Conservation (phyloP, 495 filamentous ascomycete species). For the Cetradonia linearis region DNA sequence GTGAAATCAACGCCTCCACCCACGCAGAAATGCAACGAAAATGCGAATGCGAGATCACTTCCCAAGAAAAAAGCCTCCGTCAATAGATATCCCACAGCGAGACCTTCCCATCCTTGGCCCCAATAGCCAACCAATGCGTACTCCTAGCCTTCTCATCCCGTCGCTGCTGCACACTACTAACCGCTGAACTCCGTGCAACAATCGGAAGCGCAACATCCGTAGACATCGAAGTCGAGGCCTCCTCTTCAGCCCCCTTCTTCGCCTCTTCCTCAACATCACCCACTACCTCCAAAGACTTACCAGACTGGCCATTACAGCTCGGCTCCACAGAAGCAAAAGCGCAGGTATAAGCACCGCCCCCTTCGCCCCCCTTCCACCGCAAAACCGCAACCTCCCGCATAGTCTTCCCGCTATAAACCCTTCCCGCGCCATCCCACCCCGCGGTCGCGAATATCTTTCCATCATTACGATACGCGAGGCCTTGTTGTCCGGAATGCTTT, state of each 20-base stretch:
- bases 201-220: not conserved
- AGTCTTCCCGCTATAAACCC: constrained; percentile 72
- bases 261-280: not conserved
- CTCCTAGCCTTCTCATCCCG: constrained; percentile 53
- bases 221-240: not conserved
- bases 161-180: constrained; percentile 44
- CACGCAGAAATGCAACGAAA: not conserved
- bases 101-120: constrained; percentile 92
- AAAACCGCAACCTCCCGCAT: constrained; percentile 86
- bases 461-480: constrained; percentile 65
- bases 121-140: constrained; percentile 82
- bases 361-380: constrained; percentile 75
- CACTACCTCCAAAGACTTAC: not conserved
- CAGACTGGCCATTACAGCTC: not conserved
- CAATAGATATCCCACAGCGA: constrained; percentile 94
- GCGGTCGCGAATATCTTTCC: constrained; percentile 79
- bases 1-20: no score
- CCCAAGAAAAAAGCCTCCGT: constrained; percentile 14
- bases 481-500: constrained; percentile 84
- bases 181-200: not conserved
- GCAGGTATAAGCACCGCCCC: constrained; percentile 67
- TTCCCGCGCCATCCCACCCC: constrained; percentile 75
- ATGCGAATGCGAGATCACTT: not conserved
- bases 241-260: not conserved
- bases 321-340: constrained; percentile 54